phyloP scores from a whole-genome alignment of 441 rosid species.

The Manihot esculenta region DNA sequence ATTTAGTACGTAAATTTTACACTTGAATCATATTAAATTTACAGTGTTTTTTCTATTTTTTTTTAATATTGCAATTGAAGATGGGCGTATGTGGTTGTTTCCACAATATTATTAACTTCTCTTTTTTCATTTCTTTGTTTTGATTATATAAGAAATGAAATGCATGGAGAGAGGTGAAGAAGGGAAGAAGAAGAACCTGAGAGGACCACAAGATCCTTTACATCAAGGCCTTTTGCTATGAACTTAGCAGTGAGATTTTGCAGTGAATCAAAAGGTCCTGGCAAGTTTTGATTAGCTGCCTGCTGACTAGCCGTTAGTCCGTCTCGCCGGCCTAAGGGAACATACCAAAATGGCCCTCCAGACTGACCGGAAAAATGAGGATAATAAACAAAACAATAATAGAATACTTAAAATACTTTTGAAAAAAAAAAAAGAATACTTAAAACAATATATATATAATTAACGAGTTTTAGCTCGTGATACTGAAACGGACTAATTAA shows the following conservation, averaged over 20 bases:
- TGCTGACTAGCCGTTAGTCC: conserved; percentile 60
- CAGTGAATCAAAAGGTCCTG: conserved; percentile 66
- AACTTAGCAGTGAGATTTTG: conserved; percentile 67
- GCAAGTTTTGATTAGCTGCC: conserved; percentile 63
- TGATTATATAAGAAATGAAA: no score
- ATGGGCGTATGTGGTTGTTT: no score
- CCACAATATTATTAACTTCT: no score
- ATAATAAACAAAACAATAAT: no score
- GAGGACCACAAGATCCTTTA: conserved; percentile 80
- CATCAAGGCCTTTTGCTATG: conserved; percentile 65
- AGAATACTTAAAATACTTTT: not conserved
- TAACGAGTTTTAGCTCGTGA: no score
- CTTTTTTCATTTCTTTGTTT: no score
- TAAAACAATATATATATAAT: not conserved
- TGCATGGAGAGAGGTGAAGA: no score
- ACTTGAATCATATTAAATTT: no score
- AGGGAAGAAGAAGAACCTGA: conserved; percentile 49
- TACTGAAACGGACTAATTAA: no score
- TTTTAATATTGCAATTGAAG: no score
- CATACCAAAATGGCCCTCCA: conserved; percentile 71
- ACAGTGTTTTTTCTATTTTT: no score
- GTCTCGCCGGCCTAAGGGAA: conserved; percentile 65
- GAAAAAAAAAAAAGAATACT: not conserved
- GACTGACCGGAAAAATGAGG: conserved; percentile 37
- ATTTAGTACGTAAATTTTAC: no score